Evolutionary conservation across 2,329 filamentous ascomycete genomes (phyloP).

Genomic region (Penicillium sp.): DNA sequence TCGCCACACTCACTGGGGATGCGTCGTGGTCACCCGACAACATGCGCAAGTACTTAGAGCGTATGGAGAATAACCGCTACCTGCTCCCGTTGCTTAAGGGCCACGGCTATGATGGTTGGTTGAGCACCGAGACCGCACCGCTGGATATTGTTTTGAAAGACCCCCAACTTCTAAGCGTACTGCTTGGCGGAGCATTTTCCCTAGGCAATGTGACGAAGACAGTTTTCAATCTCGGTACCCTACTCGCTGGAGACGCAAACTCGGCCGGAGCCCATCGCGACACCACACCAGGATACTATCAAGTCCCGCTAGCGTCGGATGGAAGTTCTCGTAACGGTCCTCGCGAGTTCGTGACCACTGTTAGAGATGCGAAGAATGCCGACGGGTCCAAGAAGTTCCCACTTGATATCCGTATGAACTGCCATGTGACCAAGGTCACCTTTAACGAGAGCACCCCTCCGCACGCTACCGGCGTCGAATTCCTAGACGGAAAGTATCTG

Average conservation of each 20-base stretch:
- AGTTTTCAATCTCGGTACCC: slow-evolving; percentile 44
- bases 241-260: slow-evolving; percentile 54
- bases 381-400: slow-evolving; percentile 46
- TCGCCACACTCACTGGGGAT: slow-evolving; percentile 60
- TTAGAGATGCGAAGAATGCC: slow-evolving; percentile 23
- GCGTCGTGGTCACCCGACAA: slow-evolving; percentile 55
- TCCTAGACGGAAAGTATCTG: slow-evolving; percentile 47
- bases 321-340: slow-evolving; percentile 22
- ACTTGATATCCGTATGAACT: slow-evolving; percentile 54
- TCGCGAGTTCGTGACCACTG: slow-evolving; percentile 44
- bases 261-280: slow-evolving; percentile 48
- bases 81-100: slow-evolving; percentile 41
- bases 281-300: slow-evolving; percentile 50
- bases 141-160: slow-evolving; percentile 53
- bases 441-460: slow-evolving; percentile 44
- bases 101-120: slow-evolving; percentile 41
- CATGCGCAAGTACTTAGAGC: slow-evolving; percentile 57
- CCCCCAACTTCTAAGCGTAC: slow-evolving; percentile 52
- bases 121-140: slow-evolving; percentile 29
- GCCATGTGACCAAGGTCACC: slow-evolving; percentile 46
- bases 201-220: slow-evolving; percentile 48
- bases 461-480: slow-evolving; percentile 50
- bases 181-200: slow-evolving; percentile 52
- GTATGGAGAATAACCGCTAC: slow-evolving; percentile 56
- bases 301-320: slow-evolving; percentile 54